Percentiles rank a stretch among this genome's conserved stretches.
phyloP scores from a whole-genome alignment of 139 green algal genomes.

The Chlamydomonas sp. region DNA sequence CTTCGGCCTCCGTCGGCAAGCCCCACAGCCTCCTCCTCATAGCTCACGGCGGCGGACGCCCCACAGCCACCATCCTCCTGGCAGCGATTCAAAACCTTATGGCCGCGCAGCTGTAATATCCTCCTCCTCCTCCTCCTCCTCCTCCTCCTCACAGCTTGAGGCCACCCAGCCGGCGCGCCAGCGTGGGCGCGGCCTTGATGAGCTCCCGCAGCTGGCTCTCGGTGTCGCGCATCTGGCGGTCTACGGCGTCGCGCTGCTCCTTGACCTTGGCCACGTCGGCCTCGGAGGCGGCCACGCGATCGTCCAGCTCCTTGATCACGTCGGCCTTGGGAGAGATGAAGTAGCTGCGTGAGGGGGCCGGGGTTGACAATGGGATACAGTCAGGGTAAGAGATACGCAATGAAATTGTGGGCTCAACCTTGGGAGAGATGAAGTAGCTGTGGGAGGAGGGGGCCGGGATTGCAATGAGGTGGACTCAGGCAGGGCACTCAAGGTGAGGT shows the following conservation, averaged over 20 bases:
- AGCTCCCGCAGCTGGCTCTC: conserved; percentile 40
- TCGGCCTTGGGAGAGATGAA: conserved; percentile 43
- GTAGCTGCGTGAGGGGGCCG: conserved; percentile 16
- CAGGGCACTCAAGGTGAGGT: too few species aligned
- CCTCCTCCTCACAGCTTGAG: background rate
- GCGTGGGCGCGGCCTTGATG: background rate
- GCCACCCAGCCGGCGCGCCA: conserved; percentile 19
- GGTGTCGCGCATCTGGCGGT: conserved; percentile 37
- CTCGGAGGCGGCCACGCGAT: background rate
- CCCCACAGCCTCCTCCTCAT: too few species aligned
- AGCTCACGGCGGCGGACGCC: too few species aligned
- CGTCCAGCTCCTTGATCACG: conserved; percentile 20
- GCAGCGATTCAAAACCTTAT: too few species aligned
- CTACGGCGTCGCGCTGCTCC: conserved; percentile 13
- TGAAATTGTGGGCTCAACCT: too few species aligned
- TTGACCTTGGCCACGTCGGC: conserved; percentile 13
- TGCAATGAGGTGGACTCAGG: too few species aligned
- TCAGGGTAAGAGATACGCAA: too few species aligned
- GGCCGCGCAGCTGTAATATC: too few species aligned
- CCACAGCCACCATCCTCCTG: too few species aligned
- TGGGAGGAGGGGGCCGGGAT: background rate
- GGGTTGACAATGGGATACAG: too few species aligned
- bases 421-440: conserved; percentile 46
- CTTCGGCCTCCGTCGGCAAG: too few species aligned
- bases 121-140: too few species aligned